phyloP scores from a whole-genome alignment of 140 eudicot genomes.

The Bidens hawaiensis region DNA sequence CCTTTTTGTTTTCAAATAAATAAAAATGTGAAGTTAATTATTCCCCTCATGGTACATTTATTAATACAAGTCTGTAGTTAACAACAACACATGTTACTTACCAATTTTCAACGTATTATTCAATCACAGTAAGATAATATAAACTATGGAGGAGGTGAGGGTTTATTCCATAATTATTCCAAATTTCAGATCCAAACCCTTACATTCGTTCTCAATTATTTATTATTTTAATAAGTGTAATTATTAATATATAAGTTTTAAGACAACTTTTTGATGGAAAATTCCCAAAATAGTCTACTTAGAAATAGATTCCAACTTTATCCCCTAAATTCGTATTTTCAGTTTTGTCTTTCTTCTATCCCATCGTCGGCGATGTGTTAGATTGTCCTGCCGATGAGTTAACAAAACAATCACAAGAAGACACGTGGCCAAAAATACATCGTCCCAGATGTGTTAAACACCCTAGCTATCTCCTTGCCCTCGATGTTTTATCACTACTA shows the following conservation, averaged over 20 bases:
- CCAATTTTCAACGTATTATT: conserved; percentile 5
- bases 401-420: no score
- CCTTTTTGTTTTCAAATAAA: background rate
- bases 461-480: no score
- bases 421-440: no score
- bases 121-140: conserved; percentile 14
- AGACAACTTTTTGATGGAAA: background rate
- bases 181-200: conserved; percentile 7
- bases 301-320: no score
- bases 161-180: conserved; percentile 25
- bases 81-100: conserved; percentile 15
- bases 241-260: background rate
- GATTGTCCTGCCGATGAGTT: no score
- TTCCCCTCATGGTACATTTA: background rate
- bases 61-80: background rate
- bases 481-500: no score
- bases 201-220: background rate
- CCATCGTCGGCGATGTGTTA: no score
- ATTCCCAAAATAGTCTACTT: no score
- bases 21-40: background rate
- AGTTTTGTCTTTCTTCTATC: no score
- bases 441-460: no score
- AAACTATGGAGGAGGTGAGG: conserved; percentile 4
- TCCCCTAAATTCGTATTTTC: no score
- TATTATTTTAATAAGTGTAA: background rate